Conservation (phyloP, 2,329 filamentous ascomycete genomes). For the Orbilia oligospora region DNA sequence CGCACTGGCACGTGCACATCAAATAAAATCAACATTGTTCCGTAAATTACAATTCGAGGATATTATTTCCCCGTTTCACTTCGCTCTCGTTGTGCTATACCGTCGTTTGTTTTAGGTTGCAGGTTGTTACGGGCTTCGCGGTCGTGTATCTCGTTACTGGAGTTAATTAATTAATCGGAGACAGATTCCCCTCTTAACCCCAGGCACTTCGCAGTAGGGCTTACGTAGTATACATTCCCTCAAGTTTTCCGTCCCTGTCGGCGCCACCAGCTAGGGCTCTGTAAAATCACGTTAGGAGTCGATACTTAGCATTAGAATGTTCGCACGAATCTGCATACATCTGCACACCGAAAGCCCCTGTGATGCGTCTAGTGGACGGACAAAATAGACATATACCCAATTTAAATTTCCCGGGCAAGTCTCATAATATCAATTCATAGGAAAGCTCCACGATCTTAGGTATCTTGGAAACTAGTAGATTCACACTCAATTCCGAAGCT, state of each 20-base stretch:
- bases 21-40: constrained; percentile 6
- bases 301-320: neutral
- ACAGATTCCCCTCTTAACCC: constrained; percentile 3
- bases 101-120: constrained; percentile 22
- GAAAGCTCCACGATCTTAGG: neutral
- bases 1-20: neutral
- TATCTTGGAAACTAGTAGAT: neutral
- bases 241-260: neutral
- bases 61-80: constrained; percentile 46
- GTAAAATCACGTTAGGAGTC: neutral
- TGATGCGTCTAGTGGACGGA: neutral
- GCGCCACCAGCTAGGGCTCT: neutral
- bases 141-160: neutral
- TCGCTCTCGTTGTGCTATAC: neutral
- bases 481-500: neutral
- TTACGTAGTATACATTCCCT: neutral
- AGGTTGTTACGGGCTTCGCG: neutral
- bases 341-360: neutral
- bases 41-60: constrained; percentile 50
- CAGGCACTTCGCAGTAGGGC: neutral
- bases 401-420: neutral
- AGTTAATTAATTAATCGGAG: constrained; percentile 45
- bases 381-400: neutral
- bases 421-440: neutral
- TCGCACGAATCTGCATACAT: neutral